Base-by-base conservation (phyloP, 352 stramenopile species). In the Globisporangium cederbergense region DNA sequence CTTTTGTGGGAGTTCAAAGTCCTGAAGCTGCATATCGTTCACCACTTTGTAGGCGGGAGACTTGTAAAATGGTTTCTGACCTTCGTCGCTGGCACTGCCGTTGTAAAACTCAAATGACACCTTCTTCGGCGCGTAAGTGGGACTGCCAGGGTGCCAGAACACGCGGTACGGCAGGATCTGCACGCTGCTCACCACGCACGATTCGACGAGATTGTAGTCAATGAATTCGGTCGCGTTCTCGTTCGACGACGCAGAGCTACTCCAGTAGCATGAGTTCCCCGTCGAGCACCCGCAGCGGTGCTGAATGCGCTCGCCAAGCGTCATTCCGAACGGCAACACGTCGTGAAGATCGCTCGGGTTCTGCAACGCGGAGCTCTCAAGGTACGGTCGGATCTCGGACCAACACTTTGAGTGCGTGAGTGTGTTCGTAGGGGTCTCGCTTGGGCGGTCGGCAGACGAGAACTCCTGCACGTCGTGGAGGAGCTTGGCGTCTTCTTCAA, bases 231-330 rank as follows among this genome's bases (percentile, higher is more conserved):
- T 67, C 4, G 84, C 78, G 62, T 89, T 71, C 62, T 78, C 67
- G 49, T 86, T 68, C 9, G 73, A 74, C 3, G 86, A 93, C 14
- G 82, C 79, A 43, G 83, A 90, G 66, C 86, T 83, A 78, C 86
- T 95, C 86, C 86, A 95, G 67, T 93, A 95, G 75, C 86, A 95
- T 43, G 80, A 89, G 47, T 79, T 79, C 2, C 81, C 82, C 4
- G 72, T 77, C 4, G 83, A 91, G 66, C 86, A 95, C 25, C 86
- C 84, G 61, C 86, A 94, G 38, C 74, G 72, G 36, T 78, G 65
- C 65, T 90, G 83, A n/a, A 86, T 76, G 13, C 79, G 77, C 51
- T 89, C 78, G 14, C 77, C 81, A 20, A 90, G 67, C 10, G 77
- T 82, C 75, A 85, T 74, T 36, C 72, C 67, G 49, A 77, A 76